Conservation (phyloP, 441 rosid species). For the Codiaeum variegatum region DNA sequence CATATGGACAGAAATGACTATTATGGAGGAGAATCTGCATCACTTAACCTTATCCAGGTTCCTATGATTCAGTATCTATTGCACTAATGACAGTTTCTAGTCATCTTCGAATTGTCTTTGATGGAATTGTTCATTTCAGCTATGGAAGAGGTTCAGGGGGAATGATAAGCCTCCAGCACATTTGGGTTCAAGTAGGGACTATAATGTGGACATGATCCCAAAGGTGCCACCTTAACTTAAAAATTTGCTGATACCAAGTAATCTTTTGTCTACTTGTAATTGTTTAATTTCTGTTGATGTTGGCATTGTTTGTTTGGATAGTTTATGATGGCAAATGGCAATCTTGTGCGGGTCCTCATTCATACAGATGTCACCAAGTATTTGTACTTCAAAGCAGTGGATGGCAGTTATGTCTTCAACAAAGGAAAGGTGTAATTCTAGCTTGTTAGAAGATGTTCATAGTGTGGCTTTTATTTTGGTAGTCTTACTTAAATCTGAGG, state of each 20-base stretch:
- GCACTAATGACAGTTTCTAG: background rate
- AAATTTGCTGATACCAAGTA: background rate
- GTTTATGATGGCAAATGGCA: constrained; percentile 96
- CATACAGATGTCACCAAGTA: constrained; percentile 89
- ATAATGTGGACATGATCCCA: constrained; percentile 90
- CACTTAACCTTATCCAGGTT: constrained; percentile 84
- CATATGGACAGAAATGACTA: constrained; percentile 96
- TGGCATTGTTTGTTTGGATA: constrained; percentile 26
- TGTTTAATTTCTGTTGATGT: constrained; percentile 3
- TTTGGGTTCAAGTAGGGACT: constrained; percentile 87
- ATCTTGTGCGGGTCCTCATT: constrained; percentile 89
- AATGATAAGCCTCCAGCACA: constrained; percentile 73
- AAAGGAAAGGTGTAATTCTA: constrained; percentile 70
- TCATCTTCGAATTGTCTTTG: constrained; percentile 8
- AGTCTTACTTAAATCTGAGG: background rate
- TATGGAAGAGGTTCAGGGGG: constrained; percentile 85
- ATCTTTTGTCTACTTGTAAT: background rate
- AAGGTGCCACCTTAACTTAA: constrained; percentile 39
- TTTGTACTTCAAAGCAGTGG: constrained; percentile 85
- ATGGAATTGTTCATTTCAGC: constrained; percentile 40
- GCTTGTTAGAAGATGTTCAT: constrained; percentile 1
- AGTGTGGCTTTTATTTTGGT: background rate
- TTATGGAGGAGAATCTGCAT: constrained; percentile 87
- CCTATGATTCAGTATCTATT: background rate
- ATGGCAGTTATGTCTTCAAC: constrained; percentile 76